These are phyloP conservation scores for Talaromyces stipitatus DNA, from an alignment of 495 filamentous ascomycete genomes.

Conservation along the genomic window DNA sequence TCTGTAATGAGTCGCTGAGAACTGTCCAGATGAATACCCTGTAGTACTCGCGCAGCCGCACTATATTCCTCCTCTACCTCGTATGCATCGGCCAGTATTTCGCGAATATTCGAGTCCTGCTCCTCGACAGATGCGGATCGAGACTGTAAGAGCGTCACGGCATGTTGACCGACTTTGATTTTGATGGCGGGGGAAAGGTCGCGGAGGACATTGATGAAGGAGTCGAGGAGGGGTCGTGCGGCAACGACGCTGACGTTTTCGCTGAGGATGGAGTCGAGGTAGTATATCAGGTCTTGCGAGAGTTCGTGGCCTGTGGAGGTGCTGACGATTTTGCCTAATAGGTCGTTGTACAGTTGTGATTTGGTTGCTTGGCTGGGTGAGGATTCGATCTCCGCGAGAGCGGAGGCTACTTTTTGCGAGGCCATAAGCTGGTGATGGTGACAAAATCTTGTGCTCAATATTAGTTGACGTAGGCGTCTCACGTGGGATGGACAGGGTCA, in stretches of 20 bases:
- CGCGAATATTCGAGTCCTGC: constrained; percentile 67
- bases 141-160: constrained; percentile 55
- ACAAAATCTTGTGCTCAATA: neutral
- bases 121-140: constrained; percentile 76
- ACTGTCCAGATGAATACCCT: constrained; percentile 79
- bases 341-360: constrained; percentile 53
- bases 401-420: constrained; percentile 48
- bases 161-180: constrained; percentile 62
- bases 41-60: constrained; percentile 66
- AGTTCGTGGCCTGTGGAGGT: constrained; percentile 46
- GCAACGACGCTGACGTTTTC: constrained; percentile 67
- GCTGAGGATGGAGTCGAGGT: constrained; percentile 59
- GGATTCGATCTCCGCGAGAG: constrained; percentile 48
- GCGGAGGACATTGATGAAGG: constrained; percentile 54
- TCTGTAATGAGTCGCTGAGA: constrained; percentile 76
- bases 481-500: neutral
- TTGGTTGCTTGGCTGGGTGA: constrained; percentile 44
- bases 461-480: neutral
- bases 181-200: constrained; percentile 51
- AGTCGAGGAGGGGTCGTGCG: constrained; percentile 60
- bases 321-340: constrained; percentile 57
- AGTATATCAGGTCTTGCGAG: constrained; percentile 58
- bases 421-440: constrained; percentile 33
- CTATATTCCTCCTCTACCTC: constrained; percentile 74
- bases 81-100: constrained; percentile 75